Conservation (phyloP, 1,284 basidiomycete genomes). For the Sanghuangporus baumii region DNA sequence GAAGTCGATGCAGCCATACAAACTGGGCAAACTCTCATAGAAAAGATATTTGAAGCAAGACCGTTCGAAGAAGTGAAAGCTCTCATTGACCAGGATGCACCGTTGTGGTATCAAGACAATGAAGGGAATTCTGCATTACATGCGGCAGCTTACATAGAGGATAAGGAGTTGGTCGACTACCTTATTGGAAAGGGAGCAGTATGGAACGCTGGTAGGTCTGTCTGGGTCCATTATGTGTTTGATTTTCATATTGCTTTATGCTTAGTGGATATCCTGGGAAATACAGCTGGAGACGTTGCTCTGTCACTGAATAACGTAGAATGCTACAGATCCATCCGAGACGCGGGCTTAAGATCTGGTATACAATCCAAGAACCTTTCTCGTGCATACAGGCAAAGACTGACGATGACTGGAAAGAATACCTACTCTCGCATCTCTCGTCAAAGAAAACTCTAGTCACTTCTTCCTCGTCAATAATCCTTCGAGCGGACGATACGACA, state of each 20-base stretch:
- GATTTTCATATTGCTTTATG: not conserved
- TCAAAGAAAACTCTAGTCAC: slow-evolving; percentile 34
- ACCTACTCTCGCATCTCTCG: slow-evolving; percentile 57
- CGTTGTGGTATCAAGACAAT: slow-evolving; percentile 89
- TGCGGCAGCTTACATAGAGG: slow-evolving; percentile 78
- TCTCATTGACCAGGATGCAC: slow-evolving; percentile 69
- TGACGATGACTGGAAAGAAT: slow-evolving; percentile 38
- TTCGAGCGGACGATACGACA: slow-evolving; percentile 55
- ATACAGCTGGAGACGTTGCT: slow-evolving; percentile 86
- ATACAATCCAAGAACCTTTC: slow-evolving; percentile 16
- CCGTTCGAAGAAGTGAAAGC: slow-evolving; percentile 44
- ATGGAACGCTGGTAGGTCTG: slow-evolving; percentile 78
- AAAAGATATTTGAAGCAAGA: slow-evolving; percentile 48
- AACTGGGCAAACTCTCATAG: slow-evolving; percentile 49
- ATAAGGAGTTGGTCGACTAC: slow-evolving; percentile 53
- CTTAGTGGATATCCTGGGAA: slow-evolving; percentile 69
- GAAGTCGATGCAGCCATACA: slow-evolving; percentile 3
- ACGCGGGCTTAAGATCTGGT: slow-evolving; percentile 87
- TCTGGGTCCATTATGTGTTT: not conserved
- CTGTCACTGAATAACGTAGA: slow-evolving; percentile 74
- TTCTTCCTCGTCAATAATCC: slow-evolving; percentile 41
- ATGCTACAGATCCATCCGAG: slow-evolving; percentile 73
- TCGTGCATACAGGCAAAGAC: slow-evolving; percentile 2
- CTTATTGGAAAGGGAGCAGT: slow-evolving; percentile 81
- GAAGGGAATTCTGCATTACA: slow-evolving; percentile 84